Evolutionary conservation across 148 eudicot genomes (phyloP).

Genomic region (Arctostaphylos glauca): DNA sequence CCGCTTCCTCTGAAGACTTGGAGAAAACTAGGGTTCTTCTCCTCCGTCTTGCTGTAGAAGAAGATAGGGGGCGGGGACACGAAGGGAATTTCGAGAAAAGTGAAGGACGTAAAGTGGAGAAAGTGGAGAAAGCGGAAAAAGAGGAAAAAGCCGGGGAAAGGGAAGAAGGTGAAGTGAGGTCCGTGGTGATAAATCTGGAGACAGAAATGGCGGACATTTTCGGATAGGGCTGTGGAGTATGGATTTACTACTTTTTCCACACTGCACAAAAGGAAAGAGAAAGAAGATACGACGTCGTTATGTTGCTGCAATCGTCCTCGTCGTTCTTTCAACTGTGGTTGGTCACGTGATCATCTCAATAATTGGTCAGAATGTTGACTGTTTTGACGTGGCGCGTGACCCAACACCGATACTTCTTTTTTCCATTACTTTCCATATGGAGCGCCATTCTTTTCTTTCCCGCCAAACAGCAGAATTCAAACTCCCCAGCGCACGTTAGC

Average conservation of each 20-base stretch:
- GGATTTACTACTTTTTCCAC: too few relatives aligned
- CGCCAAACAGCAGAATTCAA: conserved; percentile 14
- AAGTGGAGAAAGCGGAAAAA: too few relatives aligned
- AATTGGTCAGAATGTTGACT: too few relatives aligned
- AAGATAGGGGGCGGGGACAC: not conserved
- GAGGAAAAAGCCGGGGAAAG: not conserved
- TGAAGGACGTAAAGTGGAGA: not conserved
- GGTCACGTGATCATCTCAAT: not conserved
- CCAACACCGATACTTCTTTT: too few relatives aligned
- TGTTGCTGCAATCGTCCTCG: not conserved
- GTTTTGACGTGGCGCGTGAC: too few relatives aligned
- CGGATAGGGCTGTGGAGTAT: not conserved
- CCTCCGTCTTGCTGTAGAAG: not conserved
- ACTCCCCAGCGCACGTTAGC: not conserved
- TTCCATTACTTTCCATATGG: not conserved
- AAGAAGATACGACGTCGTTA: not conserved
- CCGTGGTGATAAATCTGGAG: not conserved
- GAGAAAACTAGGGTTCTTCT: conserved; percentile 25
- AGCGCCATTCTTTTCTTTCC: not conserved
- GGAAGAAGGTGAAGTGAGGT: not conserved
- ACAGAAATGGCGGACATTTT: not conserved
- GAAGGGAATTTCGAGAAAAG: not conserved
- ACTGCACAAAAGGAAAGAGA: not conserved
- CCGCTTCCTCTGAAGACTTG: conserved; percentile 39
- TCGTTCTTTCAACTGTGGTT: too few relatives aligned